Evolutionary conservation across 176 grass and related monocot species (phyloP).

Genomic region (Oryza coarctata): DNA sequence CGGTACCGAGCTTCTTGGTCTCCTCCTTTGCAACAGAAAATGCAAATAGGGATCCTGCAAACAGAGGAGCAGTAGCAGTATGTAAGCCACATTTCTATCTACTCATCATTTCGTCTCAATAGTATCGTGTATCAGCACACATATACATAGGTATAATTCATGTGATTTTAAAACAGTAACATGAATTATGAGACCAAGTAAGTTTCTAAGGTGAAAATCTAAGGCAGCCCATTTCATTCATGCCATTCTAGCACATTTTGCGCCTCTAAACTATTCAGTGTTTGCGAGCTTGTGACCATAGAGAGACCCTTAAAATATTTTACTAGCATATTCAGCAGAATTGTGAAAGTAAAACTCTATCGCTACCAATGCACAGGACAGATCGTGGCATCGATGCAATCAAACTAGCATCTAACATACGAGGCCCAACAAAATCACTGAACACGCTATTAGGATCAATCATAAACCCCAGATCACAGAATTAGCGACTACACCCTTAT

Average conservation of each 20-base stretch:
- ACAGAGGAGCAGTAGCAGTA: not conserved
- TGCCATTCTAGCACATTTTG: not conserved
- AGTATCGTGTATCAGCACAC: not conserved
- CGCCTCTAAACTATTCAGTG: not conserved
- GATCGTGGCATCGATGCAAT: not conserved
- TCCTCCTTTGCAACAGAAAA: constrained; percentile 65
- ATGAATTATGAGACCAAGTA: not conserved
- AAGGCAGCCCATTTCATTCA: not conserved
- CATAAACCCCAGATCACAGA: not conserved
- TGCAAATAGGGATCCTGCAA: constrained; percentile 55
- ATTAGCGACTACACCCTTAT: too few species aligned
- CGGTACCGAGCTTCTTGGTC: constrained; percentile 55
- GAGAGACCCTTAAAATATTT: not conserved
- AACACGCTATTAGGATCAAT: not conserved
- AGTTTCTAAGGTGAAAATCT: not conserved
- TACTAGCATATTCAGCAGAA: not conserved
- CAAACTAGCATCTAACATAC: not conserved
- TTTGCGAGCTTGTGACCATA: not conserved
- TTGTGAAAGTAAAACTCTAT: not conserved
- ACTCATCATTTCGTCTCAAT: not conserved
- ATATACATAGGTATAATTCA: not conserved
- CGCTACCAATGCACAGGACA: not conserved
- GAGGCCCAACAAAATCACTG: not conserved
- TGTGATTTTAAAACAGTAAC: not conserved
- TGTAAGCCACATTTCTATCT: not conserved